phyloP scores from a whole-genome alignment of 345 rosid genomes.

The Diplotaxis tenuifolia region DNA sequence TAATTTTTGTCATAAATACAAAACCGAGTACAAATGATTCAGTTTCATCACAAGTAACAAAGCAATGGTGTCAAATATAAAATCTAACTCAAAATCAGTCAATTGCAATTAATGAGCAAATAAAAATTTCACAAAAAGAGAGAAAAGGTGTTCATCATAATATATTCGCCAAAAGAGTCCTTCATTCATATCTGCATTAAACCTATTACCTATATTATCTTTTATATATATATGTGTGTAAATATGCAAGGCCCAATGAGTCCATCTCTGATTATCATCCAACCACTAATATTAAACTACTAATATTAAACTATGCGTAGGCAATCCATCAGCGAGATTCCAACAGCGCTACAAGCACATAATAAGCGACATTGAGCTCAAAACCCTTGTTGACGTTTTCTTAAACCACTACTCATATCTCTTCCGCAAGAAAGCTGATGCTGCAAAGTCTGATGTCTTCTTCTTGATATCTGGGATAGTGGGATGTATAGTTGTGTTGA shows the following conservation, averaged over 20 bases:
- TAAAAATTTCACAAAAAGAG: neutral
- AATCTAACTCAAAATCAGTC: conserved; percentile 10
- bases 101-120: neutral
- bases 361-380: conserved; percentile 68
- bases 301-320: too few species aligned
- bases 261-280: neutral
- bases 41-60: neutral
- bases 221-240: neutral
- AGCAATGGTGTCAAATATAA: neutral
- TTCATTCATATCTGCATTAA: conserved; percentile 40
- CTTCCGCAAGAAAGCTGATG: conserved; percentile 83
- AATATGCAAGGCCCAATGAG: neutral
- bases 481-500: neutral
- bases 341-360: conserved; percentile 67
- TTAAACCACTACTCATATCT: conserved; percentile 72
- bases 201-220: neutral
- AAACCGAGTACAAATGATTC: neutral
- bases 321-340: conserved; percentile 63
- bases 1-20: conserved; percentile 6
- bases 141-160: neutral
- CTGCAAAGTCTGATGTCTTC: conserved; percentile 85
- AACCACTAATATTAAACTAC: neutral
- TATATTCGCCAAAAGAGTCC: conserved; percentile 21
- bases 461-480: conserved; percentile 83
- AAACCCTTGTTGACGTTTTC: conserved; percentile 62